Conservation (phyloP, 1,284 basidiomycete species). For the Taiwanofungus camphoratus region DNA sequence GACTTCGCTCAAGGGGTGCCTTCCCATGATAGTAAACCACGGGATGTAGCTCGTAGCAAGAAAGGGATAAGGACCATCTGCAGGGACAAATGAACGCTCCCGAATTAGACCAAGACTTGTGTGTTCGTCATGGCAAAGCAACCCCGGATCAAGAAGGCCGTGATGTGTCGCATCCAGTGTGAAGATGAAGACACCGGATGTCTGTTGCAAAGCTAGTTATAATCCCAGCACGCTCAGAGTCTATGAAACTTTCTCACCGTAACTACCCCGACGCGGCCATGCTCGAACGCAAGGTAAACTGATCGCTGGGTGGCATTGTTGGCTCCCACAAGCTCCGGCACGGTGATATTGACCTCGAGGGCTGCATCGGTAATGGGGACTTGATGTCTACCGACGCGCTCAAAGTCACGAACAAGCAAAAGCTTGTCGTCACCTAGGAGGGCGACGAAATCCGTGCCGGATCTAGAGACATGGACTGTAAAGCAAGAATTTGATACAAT, state of each 20-base stretch:
- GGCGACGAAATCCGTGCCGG: constrained; percentile 48
- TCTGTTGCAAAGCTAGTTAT: constrained; percentile 29
- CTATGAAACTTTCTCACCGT: constrained; percentile 34
- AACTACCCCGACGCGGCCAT: constrained; percentile 43
- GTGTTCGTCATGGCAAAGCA: constrained; percentile 15
- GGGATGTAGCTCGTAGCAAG: constrained; percentile 32
- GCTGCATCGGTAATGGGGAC: constrained; percentile 32
- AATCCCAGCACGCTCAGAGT: neutral
- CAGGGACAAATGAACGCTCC: constrained; percentile 2
- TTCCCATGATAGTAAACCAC: constrained; percentile 15
- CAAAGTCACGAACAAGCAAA: constrained; percentile 49
- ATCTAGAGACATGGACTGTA: constrained; percentile 55
- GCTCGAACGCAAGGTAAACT: constrained; percentile 49
- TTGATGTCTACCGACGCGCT: constrained; percentile 33
- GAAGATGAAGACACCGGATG: constrained; percentile 31
- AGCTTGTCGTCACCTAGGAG: constrained; percentile 40
- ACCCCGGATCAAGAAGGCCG: constrained; percentile 12
- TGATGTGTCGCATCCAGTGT: constrained; percentile 20
- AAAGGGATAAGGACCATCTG: constrained; percentile 18
- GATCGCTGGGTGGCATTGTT: constrained; percentile 20
- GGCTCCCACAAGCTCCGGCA: constrained; percentile 3
- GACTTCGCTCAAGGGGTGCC: constrained; percentile 33
- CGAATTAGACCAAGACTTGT: constrained; percentile 14
- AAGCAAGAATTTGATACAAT: neutral
- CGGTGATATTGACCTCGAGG: constrained; percentile 37